Percentiles rank a stretch among this genome's conserved stretches.
These are phyloP conservation scores for Gracilariopsis chorda DNA, from an alignment of 23 red algal species.

Conservation along the genomic window DNA sequence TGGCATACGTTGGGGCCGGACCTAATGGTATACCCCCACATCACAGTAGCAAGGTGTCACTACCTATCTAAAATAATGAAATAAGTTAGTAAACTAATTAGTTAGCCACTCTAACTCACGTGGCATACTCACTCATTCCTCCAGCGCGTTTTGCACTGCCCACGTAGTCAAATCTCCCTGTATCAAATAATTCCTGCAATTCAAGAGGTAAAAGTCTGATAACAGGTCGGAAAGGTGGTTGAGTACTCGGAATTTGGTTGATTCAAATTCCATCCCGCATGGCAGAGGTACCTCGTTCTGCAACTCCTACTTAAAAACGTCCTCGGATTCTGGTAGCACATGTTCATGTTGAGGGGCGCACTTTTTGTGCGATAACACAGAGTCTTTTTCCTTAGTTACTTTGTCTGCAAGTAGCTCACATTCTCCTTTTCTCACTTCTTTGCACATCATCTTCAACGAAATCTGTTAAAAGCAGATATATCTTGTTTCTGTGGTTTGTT, in stretches of 20 bases:
- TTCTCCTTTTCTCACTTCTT: neutral
- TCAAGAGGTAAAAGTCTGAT: neutral
- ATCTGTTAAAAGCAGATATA: neutral
- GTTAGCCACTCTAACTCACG: too few species aligned
- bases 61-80: too few species aligned
- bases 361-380: neutral
- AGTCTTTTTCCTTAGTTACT: neutral
- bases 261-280: neutral
- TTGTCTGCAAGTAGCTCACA: neutral
- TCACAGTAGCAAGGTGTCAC: too few species aligned
- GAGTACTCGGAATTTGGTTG: neutral
- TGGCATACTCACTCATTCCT: too few species aligned
- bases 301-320: neutral
- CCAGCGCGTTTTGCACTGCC: too few species aligned
- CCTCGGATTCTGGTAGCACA: neutral
- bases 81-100: too few species aligned
- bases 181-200: constrained; percentile 2
- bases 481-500: too few species aligned
- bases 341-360: neutral
- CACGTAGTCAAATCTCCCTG: too few species aligned
- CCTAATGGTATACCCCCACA: too few species aligned
- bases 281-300: neutral
- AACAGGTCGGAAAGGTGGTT: neutral
- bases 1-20: too few species aligned
- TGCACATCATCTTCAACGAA: constrained; percentile 1